Evolutionary conservation across 2,329 filamentous ascomycete genomes (phyloP).

Genomic region (Diaporthe velutina): DNA sequence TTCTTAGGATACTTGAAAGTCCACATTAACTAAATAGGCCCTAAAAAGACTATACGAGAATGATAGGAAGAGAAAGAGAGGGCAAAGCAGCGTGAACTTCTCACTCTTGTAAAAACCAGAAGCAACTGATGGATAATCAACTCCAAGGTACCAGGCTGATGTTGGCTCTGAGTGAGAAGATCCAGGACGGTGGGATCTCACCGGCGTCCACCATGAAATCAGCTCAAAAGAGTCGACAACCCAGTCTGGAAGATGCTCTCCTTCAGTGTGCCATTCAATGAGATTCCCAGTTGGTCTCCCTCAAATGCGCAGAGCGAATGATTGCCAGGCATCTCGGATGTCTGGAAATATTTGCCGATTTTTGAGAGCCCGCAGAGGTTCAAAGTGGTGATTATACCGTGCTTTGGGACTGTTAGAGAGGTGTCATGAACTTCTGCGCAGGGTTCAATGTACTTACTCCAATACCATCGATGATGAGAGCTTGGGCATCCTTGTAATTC

Average conservation of each 20-base stretch:
- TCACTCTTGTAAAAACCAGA: too few relatives aligned
- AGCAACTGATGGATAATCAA: background rate
- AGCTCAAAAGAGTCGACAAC: background rate
- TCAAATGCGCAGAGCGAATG: conserved; percentile 38
- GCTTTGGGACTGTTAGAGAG: conserved; percentile 18
- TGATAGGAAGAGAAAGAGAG: background rate
- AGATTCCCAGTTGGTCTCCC: conserved; percentile 18
- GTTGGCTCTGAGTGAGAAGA: background rate
- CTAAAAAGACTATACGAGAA: background rate
- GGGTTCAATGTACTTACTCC: conserved; percentile 30
- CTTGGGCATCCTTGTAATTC: conserved; percentile 36
- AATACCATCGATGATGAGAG: conserved; percentile 35
- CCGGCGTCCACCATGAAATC: background rate
- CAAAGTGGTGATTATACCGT: background rate
- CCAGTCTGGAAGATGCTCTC: conserved; percentile 1
- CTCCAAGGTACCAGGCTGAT: background rate
- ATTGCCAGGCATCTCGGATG: conserved; percentile 35
- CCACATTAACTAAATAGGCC: too few relatives aligned
- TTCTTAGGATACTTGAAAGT: too few relatives aligned
- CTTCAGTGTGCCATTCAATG: conserved; percentile 35
- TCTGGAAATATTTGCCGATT: conserved; percentile 36
- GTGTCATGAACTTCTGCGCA: background rate
- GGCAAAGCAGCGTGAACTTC: background rate
- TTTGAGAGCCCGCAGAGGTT: conserved; percentile 30
- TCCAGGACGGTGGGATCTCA: background rate